Evolutionary conservation across 1,139 yeast genomes (phyloP).

Genomic region (Candida sp.): DNA sequence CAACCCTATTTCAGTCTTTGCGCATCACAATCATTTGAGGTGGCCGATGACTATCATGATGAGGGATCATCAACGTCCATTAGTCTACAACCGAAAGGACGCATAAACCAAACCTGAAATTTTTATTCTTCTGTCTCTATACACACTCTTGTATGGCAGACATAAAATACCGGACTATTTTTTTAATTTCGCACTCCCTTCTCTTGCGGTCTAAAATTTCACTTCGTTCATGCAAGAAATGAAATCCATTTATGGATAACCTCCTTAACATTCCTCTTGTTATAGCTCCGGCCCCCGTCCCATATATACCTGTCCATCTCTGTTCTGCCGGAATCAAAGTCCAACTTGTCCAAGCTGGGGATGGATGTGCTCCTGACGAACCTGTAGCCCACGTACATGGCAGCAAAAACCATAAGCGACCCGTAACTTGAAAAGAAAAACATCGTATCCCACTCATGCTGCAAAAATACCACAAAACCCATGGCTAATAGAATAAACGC

Average conservation of each 20-base stretch:
- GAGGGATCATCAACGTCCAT: not conserved
- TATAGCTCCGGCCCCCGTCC: slow-evolving; percentile 64
- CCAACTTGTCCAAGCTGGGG: slow-evolving; percentile 68
- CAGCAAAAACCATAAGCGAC: slow-evolving; percentile 56
- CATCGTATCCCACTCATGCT: slow-evolving; percentile 63
- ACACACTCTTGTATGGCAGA: not conserved
- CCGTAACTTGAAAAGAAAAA: slow-evolving; percentile 75
- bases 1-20: not conserved
- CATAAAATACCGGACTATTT: not conserved
- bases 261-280: slow-evolving; percentile 38
- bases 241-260: slow-evolving; percentile 38
- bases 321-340: slow-evolving; percentile 79
- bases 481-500: slow-evolving; percentile 58
- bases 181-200: not conserved
- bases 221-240: slow-evolving; percentile 31
- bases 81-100: not conserved
- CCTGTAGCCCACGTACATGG: slow-evolving; percentile 61
- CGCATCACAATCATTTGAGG: not conserved
- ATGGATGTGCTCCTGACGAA: slow-evolving; percentile 57
- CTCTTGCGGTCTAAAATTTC: not conserved
- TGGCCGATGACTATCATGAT: not conserved
- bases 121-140: not conserved
- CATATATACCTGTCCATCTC: slow-evolving; percentile 73
- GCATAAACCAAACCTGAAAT: not conserved
- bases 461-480: slow-evolving; percentile 73